Conservation (phyloP, 2,329 filamentous ascomycete species). For the Colletotrichum agaves region DNA sequence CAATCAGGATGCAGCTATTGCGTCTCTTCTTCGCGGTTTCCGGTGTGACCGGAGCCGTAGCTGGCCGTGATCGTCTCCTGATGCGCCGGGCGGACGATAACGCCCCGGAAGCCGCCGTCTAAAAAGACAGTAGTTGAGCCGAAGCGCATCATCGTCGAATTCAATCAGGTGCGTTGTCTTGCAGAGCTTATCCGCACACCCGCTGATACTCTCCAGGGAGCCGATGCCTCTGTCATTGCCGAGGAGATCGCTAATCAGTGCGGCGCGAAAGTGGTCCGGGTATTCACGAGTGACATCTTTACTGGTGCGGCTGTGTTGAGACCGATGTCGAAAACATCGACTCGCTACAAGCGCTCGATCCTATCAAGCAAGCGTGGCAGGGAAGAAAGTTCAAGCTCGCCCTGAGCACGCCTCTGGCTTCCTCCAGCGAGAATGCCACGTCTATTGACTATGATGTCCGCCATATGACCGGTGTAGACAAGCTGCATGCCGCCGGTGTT, state of each 20-base stretch:
- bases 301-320: constrained; percentile 36
- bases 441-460: constrained; percentile 48
- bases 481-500: constrained; percentile 49
- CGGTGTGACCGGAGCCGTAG: constrained; percentile 8
- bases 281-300: constrained; percentile 46
- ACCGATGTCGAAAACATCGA: constrained; percentile 34
- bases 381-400: constrained; percentile 18
- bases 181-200: background rate
- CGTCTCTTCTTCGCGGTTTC: constrained; percentile 14
- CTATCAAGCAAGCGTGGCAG: constrained; percentile 35
- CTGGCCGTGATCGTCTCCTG: background rate
- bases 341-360: constrained; percentile 29
- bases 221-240: constrained; percentile 14
- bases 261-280: constrained; percentile 27
- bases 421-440: constrained; percentile 28
- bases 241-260: constrained; percentile 9
- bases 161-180: constrained; percentile 2
- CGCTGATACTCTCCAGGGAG: constrained; percentile 6
- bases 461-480: constrained; percentile 52
- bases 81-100: constrained; percentile 27
- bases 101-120: constrained; percentile 11
- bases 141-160: constrained; percentile 36
- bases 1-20: constrained; percentile 11
- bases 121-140: constrained; percentile 23
- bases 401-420: constrained; percentile 2